phyloP scores from a whole-genome alignment of 169 alveolate species.

The Plasmodium vivax region DNA sequence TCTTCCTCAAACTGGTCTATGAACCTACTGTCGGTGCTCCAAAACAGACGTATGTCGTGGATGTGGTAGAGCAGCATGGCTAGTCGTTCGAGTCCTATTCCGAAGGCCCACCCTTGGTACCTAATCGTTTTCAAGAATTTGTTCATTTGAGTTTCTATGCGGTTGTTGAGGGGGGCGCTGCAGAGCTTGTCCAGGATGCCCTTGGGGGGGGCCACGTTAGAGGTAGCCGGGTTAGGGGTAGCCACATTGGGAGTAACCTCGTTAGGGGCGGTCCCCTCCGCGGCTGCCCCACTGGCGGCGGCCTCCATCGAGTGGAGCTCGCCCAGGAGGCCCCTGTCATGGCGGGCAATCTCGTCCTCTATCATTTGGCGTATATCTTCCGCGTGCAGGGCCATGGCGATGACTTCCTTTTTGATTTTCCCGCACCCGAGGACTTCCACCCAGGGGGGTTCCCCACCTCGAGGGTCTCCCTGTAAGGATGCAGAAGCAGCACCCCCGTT shows the following conservation, averaged over 20 bases:
- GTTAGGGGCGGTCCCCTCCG: background rate
- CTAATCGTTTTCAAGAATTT: constrained; percentile 75
- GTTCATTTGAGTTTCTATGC: constrained; percentile 36
- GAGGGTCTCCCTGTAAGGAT: background rate
- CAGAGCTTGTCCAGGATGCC: constrained; percentile 15
- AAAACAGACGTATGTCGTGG: constrained; percentile 92
- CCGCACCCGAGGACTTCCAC: constrained; percentile 95
- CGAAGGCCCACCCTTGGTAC: constrained; percentile 94
- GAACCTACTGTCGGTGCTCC: constrained; percentile 93
- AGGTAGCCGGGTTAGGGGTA: too few species aligned
- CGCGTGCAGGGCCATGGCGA: constrained; percentile 76
- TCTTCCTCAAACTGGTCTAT: constrained; percentile 82
- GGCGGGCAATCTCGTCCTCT: constrained; percentile 46
- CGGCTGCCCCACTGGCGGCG: background rate
- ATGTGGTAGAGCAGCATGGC: constrained; percentile 91
- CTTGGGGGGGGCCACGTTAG: too few species aligned
- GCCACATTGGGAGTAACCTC: background rate
- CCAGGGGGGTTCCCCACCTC: constrained; percentile 45
- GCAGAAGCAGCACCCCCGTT: background rate
- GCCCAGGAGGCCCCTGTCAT: constrained; percentile 1
- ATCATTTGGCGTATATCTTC: constrained; percentile 60
- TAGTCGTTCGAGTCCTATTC: constrained; percentile 94
- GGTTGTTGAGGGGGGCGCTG: constrained; percentile 6
- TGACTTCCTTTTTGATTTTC: constrained; percentile 87
- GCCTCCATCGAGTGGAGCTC: background rate